These are phyloP conservation scores for Mesostigma viride DNA, from an alignment of 139 green algal species.

Conservation along the genomic window DNA sequence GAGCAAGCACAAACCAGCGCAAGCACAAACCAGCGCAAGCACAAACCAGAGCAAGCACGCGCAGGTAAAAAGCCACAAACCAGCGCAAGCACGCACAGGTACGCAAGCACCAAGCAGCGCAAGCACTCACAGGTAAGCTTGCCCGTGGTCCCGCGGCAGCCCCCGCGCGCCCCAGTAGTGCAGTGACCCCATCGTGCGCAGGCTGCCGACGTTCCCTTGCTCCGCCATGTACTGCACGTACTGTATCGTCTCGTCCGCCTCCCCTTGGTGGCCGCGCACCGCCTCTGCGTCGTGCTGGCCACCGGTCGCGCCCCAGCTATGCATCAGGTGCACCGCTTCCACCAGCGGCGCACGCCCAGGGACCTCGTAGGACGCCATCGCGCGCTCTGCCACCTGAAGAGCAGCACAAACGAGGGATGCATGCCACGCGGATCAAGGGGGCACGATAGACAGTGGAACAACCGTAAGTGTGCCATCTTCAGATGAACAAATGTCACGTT, in stretches of 20 bases:
- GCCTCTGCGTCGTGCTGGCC: constrained; percentile 19
- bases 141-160: constrained; percentile 14
- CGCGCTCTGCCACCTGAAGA: constrained; percentile 6
- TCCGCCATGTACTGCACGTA: constrained; percentile 18
- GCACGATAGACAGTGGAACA: too few species aligned
- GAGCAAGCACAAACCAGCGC: too few species aligned
- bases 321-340: constrained; percentile 15
- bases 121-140: background rate
- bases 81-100: too few species aligned
- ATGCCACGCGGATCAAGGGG: too few species aligned
- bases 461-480: too few species aligned
- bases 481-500: too few species aligned
- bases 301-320: background rate
- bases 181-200: constrained; percentile 10
- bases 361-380: constrained; percentile 10
- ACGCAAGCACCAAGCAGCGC: too few species aligned
- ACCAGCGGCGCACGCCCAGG: constrained; percentile 12
- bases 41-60: too few species aligned
- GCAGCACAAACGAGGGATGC: too few species aligned
- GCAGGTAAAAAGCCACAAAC: too few species aligned
- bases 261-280: constrained; percentile 15
- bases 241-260: constrained; percentile 31
- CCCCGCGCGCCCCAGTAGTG: constrained; percentile 29
- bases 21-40: too few species aligned
- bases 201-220: constrained; percentile 5